Base-by-base conservation (phyloP, 495 filamentous ascomycete genomes). In the Neurospora sp. region DNA sequence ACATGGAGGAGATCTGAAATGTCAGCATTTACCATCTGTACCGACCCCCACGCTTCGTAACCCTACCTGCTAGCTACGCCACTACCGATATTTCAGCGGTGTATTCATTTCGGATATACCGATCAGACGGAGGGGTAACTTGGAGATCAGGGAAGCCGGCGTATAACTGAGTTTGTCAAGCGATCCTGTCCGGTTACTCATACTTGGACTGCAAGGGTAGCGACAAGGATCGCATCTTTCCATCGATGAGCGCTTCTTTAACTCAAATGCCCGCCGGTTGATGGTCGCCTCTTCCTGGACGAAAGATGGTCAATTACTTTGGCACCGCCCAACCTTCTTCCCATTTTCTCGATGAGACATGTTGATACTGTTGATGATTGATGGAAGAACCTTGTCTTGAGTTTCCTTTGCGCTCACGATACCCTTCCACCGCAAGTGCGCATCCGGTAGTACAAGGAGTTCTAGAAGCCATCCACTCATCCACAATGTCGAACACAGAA, bases 1-100 rank as follows among this genome's bases (percentile, higher is more conserved):
- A 96, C 76, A 89, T 96, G 89, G 95, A 97, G 81, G 94, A 96
- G 83, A 92, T 96, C 53, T 95, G 79, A 87, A 42, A 37, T 39
- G 5, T 20, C 69, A 70, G 27, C 77, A 71, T 76, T 73, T 73
- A 72, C 71, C 71, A 27, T 18, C 53, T 65, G 31, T 16, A 37
- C 53, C 27, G 27, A 4, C 27, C 27, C 47, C 14, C 27, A 37
- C 53, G 35, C 10, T 18, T 65, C 27, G 3, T 14, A 65, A 16
- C 7, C 1, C 27, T 35, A 31, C 27, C 27, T 65, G 27, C 27
- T 37, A 65, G 53, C 12, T 31, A 65, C 14, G 7, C 27, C 53
- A 4, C 35, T 65, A 65, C 53, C 53, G 53, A 65, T 65, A 65
- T 8, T 35, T 27, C 27, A 65, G 12, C 27, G 14, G 14, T 37